Conservation (phyloP, 164 flowering plant species). For the Berberis vulgaris region DNA sequence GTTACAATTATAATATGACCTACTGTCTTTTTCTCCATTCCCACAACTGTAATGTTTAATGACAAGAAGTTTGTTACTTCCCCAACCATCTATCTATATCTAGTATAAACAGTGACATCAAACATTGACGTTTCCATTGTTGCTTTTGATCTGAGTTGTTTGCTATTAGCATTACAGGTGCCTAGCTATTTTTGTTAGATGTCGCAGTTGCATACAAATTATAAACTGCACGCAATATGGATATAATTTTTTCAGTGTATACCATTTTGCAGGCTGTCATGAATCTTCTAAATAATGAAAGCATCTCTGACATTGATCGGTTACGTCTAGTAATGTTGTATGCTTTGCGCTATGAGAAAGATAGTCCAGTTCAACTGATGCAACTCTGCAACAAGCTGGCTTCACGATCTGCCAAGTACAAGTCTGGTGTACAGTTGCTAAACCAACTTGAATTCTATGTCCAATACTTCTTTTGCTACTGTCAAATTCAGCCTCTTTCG, state of each 20-base stretch:
- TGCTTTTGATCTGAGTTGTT: no score
- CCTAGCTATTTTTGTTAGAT: no score
- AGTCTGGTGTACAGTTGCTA: constrained; percentile 74
- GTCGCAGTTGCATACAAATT: no score
- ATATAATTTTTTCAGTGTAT: background rate
- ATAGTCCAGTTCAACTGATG: constrained; percentile 96
- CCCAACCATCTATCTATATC: no score
- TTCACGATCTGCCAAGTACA: constrained; percentile 81
- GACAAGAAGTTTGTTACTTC: no score
- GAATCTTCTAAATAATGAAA: constrained; percentile 70
- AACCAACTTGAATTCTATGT: constrained; percentile 8
- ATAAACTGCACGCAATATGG: no score
- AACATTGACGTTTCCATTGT: no score
- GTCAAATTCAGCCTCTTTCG: background rate
- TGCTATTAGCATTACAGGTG: no score
- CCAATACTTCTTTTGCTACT: background rate
- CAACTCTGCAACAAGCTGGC: constrained; percentile 92
- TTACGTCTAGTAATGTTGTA: constrained; percentile 87
- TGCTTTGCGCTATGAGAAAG: constrained; percentile 97
- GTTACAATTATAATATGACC: no score
- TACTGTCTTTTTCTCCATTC: no score
- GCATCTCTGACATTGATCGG: constrained; percentile 78
- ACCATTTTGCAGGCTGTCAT: constrained; percentile 64
- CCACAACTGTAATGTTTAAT: no score
- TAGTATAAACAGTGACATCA: no score